Evolutionary conservation across 345 rosid species (phyloP).

Genomic region (Lagerstroemia speciosa): DNA sequence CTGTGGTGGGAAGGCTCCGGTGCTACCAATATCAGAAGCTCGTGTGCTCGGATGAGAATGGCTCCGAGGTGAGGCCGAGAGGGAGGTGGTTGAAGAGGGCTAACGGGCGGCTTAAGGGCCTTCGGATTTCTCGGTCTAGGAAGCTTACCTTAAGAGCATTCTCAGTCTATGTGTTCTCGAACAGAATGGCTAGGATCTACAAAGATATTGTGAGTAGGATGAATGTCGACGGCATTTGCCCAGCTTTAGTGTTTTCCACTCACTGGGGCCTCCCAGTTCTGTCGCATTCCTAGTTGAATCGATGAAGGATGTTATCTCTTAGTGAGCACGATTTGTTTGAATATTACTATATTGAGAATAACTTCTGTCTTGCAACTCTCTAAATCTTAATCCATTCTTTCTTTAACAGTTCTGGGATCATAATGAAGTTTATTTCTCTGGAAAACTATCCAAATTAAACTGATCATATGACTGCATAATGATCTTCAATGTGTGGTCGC

Average conservation of each 20-base stretch:
- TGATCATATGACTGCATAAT: too few species aligned
- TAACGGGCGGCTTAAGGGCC: slow-evolving; percentile 39
- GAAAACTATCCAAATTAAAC: background rate
- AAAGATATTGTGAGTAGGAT: slow-evolving; percentile 31
- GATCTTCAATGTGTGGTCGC: background rate
- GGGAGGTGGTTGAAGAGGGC: slow-evolving; percentile 34
- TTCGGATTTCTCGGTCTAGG: slow-evolving; percentile 44
- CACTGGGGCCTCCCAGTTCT: slow-evolving; percentile 63
- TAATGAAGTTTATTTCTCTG: background rate
- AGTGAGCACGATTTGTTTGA: background rate
- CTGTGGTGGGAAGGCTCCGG: slow-evolving; percentile 1
- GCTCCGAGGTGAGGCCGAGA: slow-evolving; percentile 17
- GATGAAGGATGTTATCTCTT: background rate
- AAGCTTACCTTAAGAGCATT: slow-evolving; percentile 41
- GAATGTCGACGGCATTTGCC: slow-evolving; percentile 37
- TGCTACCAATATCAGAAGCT: slow-evolving; percentile 34
- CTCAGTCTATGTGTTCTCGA: slow-evolving; percentile 17
- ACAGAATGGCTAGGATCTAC: slow-evolving; percentile 35
- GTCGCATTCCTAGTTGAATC: slow-evolving; percentile 29
- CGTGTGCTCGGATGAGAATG: slow-evolving; percentile 10
- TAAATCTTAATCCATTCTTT: background rate
- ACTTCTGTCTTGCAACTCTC: background rate
- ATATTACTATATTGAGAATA: background rate
- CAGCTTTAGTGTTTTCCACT: slow-evolving; percentile 49
- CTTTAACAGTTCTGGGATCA: background rate